A percentile compares a stretch with the other conserved stretches of the same genome.
Conservation (phyloP, 805 yeast species). For the Metschnikowia sp. region DNA sequence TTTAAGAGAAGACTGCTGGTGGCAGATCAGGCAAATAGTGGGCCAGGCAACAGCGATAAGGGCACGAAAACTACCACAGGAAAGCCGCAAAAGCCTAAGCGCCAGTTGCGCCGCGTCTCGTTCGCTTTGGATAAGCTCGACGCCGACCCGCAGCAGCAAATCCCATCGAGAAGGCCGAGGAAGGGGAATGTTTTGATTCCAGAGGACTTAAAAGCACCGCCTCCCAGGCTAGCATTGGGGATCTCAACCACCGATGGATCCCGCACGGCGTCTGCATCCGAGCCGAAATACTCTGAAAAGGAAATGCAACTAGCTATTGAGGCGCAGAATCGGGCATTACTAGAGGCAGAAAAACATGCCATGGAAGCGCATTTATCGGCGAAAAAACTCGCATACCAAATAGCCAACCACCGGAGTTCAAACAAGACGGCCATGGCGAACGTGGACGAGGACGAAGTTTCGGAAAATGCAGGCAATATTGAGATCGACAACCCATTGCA, state of each 20-base stretch:
- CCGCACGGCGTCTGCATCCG: slow-evolving; percentile 15
- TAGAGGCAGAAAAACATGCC: slow-evolving; percentile 69
- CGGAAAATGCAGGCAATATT: slow-evolving; percentile 19
- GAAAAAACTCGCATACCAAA: slow-evolving; percentile 65
- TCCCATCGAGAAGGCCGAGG: slow-evolving; percentile 53
- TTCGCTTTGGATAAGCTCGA: slow-evolving; percentile 74
- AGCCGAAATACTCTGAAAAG: slow-evolving; percentile 36
- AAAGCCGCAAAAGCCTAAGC: slow-evolving; percentile 39
- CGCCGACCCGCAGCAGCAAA: slow-evolving; percentile 61
- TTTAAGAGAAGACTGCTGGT: slow-evolving; percentile 19
- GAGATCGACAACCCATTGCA: slow-evolving; percentile 75
- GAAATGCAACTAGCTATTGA: slow-evolving; percentile 59
- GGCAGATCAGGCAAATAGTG: background rate
- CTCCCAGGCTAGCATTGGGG: slow-evolving; percentile 65
- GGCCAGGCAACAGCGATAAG: background rate
- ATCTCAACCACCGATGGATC: slow-evolving; percentile 45
- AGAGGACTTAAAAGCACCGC: slow-evolving; percentile 61
- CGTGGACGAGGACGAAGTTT: slow-evolving; percentile 21
- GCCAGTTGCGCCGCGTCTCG: slow-evolving; percentile 58
- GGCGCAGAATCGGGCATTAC: slow-evolving; percentile 48
- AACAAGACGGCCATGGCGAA: slow-evolving; percentile 3
- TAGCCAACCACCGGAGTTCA: slow-evolving; percentile 39
- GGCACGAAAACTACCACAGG: slow-evolving; percentile 29
- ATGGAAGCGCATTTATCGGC: slow-evolving; percentile 75
- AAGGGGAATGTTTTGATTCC: slow-evolving; percentile 55